A percentile compares a stretch with the other conserved stretches of the same genome.
These are phyloP conservation scores for Yamadazyma laniorum DNA, from an alignment of 805 yeast genomes.

Conservation along the genomic window DNA sequence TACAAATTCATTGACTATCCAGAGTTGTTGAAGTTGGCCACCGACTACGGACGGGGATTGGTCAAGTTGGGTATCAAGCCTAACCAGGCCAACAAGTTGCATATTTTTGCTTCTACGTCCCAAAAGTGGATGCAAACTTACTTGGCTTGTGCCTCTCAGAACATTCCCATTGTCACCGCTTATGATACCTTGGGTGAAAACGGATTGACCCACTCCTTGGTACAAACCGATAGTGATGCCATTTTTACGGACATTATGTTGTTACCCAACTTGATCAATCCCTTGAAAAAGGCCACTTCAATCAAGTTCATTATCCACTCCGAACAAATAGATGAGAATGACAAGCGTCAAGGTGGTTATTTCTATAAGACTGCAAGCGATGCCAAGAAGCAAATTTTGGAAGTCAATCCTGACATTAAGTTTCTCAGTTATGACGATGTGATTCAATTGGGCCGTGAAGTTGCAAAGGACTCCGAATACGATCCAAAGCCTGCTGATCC, in stretches of 20 bases:
- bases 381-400: conserved; percentile 58
- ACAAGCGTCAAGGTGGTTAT: conserved; percentile 62
- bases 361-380: conserved; percentile 54
- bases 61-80: conserved; percentile 70
- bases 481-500: conserved; percentile 43
- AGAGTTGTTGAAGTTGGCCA: conserved; percentile 51
- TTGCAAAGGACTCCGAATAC: conserved; percentile 23
- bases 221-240: conserved; percentile 75
- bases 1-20: conserved; percentile 66
- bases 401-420: conserved; percentile 73
- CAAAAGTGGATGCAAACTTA: conserved; percentile 88
- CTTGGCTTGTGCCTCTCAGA: conserved; percentile 73
- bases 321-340: conserved; percentile 58
- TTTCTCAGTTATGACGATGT: conserved; percentile 67
- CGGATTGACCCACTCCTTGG: conserved; percentile 82
- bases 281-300: conserved; percentile 60
- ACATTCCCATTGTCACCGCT: conserved; percentile 89
- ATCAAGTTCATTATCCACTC: conserved; percentile 72
- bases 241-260: conserved; percentile 82
- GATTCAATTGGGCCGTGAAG: conserved; percentile 53
- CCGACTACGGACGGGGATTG: conserved; percentile 71
- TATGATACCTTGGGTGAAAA: conserved; percentile 91
- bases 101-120: conserved; percentile 85
- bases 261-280: conserved; percentile 63
- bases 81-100: conserved; percentile 58